Evolutionary conservation across 768 basidiomycete genomes (phyloP).

Genomic region (Neoboletus brunneissimus): DNA sequence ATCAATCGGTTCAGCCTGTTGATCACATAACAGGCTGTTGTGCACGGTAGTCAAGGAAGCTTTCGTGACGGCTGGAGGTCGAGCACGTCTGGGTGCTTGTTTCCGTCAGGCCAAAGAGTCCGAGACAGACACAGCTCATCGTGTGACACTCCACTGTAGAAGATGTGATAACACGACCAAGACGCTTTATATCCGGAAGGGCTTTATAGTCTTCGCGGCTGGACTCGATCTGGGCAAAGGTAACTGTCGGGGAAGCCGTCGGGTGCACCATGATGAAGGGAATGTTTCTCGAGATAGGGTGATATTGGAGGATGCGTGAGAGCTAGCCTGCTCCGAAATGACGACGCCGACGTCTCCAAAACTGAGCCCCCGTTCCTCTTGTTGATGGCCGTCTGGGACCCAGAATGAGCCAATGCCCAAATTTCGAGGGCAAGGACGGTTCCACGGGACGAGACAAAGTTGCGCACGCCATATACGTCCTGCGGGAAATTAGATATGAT

Average conservation of each 20-base stretch:
- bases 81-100: neutral
- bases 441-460: slow-evolving; percentile 14
- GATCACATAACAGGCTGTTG: too few species aligned
- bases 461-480: neutral
- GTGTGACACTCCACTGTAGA: neutral
- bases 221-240: slow-evolving; percentile 17
- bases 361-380: slow-evolving; percentile 10
- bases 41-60: too few species aligned
- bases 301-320: slow-evolving; percentile 33
- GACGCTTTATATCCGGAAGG: neutral
- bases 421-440: too few species aligned
- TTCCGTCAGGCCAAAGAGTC: neutral
- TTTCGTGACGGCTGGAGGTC: neutral
- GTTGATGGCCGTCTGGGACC: slow-evolving; percentile 20
- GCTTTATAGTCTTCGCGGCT: neutral
- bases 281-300: slow-evolving; percentile 28
- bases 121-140: neutral
- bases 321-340: slow-evolving; percentile 21
- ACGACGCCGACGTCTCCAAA: slow-evolving; percentile 17
- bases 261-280: neutral
- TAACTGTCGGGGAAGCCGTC: slow-evolving; percentile 18
- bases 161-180: neutral
- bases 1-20: neutral
- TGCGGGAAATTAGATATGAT: neutral
- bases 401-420: neutral